Conservation (phyloP, 2,329 filamentous ascomycete genomes). For the Beauveria scarabaeidicola region DNA sequence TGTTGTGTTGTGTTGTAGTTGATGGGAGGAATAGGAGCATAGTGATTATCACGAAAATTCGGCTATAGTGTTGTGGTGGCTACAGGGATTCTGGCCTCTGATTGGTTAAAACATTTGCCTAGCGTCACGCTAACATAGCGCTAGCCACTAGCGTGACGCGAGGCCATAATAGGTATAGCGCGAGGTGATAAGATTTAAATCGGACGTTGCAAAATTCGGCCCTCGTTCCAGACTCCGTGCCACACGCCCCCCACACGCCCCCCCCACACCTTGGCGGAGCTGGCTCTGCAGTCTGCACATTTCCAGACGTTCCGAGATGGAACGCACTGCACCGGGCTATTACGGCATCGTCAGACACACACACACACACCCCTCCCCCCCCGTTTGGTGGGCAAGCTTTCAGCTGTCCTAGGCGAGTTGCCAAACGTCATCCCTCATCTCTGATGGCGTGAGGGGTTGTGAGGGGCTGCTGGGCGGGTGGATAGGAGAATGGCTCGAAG, state of each 20-base stretch:
- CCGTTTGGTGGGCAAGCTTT: background rate
- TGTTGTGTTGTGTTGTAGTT: too few species aligned
- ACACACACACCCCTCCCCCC: background rate
- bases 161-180: too few species aligned
- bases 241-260: background rate
- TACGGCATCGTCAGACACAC: background rate
- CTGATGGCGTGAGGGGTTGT: slow-evolving; percentile 9
- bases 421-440: slow-evolving; percentile 7
- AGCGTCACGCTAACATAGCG: too few species aligned
- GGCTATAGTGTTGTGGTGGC: too few species aligned
- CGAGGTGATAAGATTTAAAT: too few species aligned
- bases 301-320: background rate
- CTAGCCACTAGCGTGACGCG: too few species aligned
- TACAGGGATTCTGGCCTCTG: too few species aligned
- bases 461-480: background rate
- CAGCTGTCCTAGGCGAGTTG: slow-evolving; percentile 1
- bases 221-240: background rate
- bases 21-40: too few species aligned
- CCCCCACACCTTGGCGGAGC: background rate
- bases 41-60: too few species aligned
- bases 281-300: too few species aligned
- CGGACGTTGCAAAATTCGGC: too few species aligned
- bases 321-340: background rate
- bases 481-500: background rate
- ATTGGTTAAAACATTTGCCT: too few species aligned